These are phyloP conservation scores for Oryza officinalis DNA, from an alignment of 176 grass and related monocot genomes.

Conservation along the genomic window DNA sequence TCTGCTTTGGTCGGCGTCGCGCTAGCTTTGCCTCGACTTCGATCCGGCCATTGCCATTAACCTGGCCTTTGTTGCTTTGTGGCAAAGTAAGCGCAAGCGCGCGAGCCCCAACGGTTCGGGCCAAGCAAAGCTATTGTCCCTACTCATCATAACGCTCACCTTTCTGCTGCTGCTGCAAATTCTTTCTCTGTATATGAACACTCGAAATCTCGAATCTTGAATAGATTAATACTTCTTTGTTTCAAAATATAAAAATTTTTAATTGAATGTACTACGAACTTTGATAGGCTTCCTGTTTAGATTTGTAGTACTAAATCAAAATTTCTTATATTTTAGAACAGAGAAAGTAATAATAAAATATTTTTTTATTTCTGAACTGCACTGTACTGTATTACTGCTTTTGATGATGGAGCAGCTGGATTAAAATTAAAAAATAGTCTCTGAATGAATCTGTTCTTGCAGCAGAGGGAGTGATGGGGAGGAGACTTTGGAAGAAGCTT, in stretches of 20 bases:
- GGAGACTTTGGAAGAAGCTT: slow-evolving; percentile 30
- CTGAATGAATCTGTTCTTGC: slow-evolving; percentile 42
- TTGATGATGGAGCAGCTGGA: slow-evolving; percentile 14
- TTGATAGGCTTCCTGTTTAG: too few relatives aligned
- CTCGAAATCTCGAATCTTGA: too few relatives aligned
- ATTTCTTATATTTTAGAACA: too few relatives aligned
- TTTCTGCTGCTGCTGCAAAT: neutral
- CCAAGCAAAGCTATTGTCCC: slow-evolving; percentile 24
- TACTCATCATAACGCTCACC: slow-evolving; percentile 31
- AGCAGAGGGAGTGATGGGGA: neutral
- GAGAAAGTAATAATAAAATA: neutral
- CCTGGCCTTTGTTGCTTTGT: slow-evolving; percentile 49
- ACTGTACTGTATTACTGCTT: neutral
- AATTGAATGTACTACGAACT: too few relatives aligned
- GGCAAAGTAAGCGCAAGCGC: slow-evolving; percentile 35
- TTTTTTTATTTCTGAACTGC: slow-evolving; percentile 16
- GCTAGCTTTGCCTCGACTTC: slow-evolving; percentile 29
- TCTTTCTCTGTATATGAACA: neutral
- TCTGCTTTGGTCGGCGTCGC: neutral
- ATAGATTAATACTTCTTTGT: too few relatives aligned
- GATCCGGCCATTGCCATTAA: slow-evolving; percentile 32
- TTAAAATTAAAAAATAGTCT: neutral
- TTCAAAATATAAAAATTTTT: too few relatives aligned
- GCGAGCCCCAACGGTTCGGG: slow-evolving; percentile 35
- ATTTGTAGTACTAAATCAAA: too few relatives aligned